A percentile compares a stretch with the other conserved stretches of the same genome.
Evolutionary conservation across 1,284 basidiomycete species (phyloP).

Genomic region (Xerocomus amazonicus): DNA sequence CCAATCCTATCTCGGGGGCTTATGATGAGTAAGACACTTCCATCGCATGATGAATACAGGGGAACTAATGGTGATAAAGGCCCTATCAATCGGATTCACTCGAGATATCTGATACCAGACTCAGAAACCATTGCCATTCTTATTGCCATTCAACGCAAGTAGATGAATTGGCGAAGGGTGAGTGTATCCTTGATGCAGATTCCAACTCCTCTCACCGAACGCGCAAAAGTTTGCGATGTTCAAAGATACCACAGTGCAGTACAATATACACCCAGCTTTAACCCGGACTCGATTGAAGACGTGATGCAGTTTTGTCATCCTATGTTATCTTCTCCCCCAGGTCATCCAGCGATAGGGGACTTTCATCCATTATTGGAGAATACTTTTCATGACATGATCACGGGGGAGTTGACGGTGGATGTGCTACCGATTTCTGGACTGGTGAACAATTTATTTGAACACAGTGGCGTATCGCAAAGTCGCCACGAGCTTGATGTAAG

Average conservation of each 20-base stretch:
- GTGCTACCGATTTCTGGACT: no score
- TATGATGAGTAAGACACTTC: background rate
- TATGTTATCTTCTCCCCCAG: background rate
- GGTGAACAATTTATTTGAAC: background rate
- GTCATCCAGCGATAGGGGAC: background rate
- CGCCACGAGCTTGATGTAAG: background rate
- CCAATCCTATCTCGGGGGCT: background rate
- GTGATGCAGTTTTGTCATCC: background rate
- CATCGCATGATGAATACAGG: no score
- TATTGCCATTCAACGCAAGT: background rate
- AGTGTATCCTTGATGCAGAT: background rate
- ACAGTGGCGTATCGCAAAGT: background rate
- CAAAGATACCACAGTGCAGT: no score
- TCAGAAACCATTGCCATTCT: background rate
- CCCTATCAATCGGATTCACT: background rate
- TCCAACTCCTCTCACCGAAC: background rate
- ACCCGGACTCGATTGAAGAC: background rate
- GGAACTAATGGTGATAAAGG: slow-evolving; percentile 6
- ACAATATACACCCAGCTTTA: no score
- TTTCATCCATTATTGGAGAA: background rate
- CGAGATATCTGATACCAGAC: background rate
- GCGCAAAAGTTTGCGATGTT: background rate
- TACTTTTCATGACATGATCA: no score
- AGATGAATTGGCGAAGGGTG: slow-evolving; percentile 4
- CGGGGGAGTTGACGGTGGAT: no score